A percentile compares a stretch with the other conserved stretches of the same genome.
Conservation (phyloP, 106 monocot genomes). For the Dactylorhiza incarnata region DNA sequence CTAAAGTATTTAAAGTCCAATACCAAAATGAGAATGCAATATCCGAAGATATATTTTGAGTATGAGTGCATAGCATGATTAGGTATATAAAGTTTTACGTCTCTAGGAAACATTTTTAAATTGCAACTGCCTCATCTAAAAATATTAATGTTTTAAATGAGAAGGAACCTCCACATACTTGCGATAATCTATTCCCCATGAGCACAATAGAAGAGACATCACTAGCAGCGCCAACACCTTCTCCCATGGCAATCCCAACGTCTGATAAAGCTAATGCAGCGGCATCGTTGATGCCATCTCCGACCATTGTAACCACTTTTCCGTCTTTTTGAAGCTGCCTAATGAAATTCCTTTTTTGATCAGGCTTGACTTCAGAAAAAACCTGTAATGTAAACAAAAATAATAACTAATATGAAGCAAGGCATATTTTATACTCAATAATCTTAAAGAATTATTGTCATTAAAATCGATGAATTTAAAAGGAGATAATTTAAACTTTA, state of each 20-base stretch:
- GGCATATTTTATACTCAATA: not conserved
- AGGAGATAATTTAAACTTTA: not conserved
- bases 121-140: not conserved
- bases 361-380: constrained; percentile 75
- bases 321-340: constrained; percentile 50
- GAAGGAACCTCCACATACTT: constrained; percentile 29
- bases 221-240: constrained; percentile 93
- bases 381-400: constrained; percentile 33
- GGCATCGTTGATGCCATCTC: constrained; percentile 98
- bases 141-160: not conserved
- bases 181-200: constrained; percentile 85
- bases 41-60: not conserved
- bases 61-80: not conserved
- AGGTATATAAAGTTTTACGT: not conserved
- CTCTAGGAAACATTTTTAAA: not conserved
- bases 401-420: not conserved
- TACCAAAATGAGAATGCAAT: not conserved
- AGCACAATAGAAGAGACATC: constrained; percentile 95
- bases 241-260: constrained; percentile 95
- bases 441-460: not conserved
- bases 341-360: constrained; percentile 83
- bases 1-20: not conserved
- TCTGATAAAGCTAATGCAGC: constrained; percentile 89
- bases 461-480: not conserved
- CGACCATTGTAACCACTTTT: constrained; percentile 88